Conservation (phyloP, 2,329 filamentous ascomycete species). For the Ceratocystis colombiana region DNA sequence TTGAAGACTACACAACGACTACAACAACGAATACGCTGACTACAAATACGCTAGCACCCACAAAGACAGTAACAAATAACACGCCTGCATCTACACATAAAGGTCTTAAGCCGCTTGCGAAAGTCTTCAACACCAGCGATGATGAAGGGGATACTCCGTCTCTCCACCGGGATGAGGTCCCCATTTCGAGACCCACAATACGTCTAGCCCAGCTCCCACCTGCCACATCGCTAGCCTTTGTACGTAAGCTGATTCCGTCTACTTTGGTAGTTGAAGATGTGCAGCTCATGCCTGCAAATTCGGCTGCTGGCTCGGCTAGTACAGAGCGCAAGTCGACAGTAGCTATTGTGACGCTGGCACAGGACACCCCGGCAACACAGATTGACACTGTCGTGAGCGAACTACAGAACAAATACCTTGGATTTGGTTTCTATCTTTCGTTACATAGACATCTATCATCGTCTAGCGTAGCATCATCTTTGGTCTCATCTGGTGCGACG, state of each 20-base stretch:
- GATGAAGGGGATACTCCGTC: conserved; percentile 41
- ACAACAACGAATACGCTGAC: neutral
- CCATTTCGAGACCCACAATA: conserved; percentile 53
- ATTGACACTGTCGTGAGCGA: conserved; percentile 71
- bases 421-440: conserved; percentile 70
- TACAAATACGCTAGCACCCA: neutral
- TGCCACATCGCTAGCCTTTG: conserved; percentile 47
- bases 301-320: conserved; percentile 31
- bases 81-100: neutral
- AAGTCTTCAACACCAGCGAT: conserved; percentile 61
- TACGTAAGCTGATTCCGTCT: conserved; percentile 50
- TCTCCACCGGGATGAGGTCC: conserved; percentile 41
- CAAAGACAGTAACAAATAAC: neutral
- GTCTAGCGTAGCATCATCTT: conserved; percentile 22
- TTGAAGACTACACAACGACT: conserved; percentile 32
- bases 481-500: conserved; percentile 34
- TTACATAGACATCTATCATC: conserved; percentile 69
- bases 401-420: conserved; percentile 74
- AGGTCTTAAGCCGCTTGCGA: conserved; percentile 38
- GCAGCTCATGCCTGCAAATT: conserved; percentile 52
- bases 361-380: conserved; percentile 70
- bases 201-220: conserved; percentile 52
- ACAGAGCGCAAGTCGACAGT: conserved; percentile 61
- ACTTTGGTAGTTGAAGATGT: conserved; percentile 61
- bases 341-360: conserved; percentile 70